A percentile compares a stretch with the other conserved stretches of the same genome.
Conservation (phyloP, 2,329 filamentous ascomycete genomes). For the Neonectria sp. region DNA sequence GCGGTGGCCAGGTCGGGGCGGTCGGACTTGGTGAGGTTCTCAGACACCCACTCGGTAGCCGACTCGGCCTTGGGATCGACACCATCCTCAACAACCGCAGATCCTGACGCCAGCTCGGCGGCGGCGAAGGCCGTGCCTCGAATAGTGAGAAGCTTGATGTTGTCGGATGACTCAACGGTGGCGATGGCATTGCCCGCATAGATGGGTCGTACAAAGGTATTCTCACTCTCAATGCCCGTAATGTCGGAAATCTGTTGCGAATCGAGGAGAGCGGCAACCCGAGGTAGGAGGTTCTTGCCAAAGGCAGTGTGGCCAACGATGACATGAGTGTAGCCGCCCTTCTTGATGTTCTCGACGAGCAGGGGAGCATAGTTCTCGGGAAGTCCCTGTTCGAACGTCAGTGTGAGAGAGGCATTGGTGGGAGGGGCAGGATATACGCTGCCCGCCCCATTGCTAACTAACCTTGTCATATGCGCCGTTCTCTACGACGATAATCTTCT, state of each 20-base stretch:
- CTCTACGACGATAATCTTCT: constrained; percentile 92
- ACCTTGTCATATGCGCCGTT: constrained; percentile 95
- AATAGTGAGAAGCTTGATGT: constrained; percentile 91
- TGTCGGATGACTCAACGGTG: constrained; percentile 91
- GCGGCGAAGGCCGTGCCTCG: constrained; percentile 92
- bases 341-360: constrained; percentile 96
- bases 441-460: constrained; percentile 22
- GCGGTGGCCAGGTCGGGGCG: constrained; percentile 95
- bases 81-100: constrained; percentile 84
- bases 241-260: constrained; percentile 96
- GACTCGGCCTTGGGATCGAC: constrained; percentile 84
- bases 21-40: constrained; percentile 93
- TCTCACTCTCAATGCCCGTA: constrained; percentile 87
- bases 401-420: neutral
- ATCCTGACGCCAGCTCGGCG: constrained; percentile 79
- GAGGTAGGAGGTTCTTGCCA: constrained; percentile 93
- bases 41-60: constrained; percentile 90
- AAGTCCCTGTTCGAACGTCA: constrained; percentile 73
- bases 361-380: constrained; percentile 96
- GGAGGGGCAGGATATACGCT: neutral
- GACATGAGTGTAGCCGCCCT: constrained; percentile 93
- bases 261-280: constrained; percentile 92
- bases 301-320: constrained; percentile 94
- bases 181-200: constrained; percentile 98
- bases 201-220: constrained; percentile 96